Evolutionary conservation across 2,329 filamentous ascomycete species (phyloP), one percentile per base, ranked within the genome.

Genomic region (Colletotrichum liaoningense): DNA sequence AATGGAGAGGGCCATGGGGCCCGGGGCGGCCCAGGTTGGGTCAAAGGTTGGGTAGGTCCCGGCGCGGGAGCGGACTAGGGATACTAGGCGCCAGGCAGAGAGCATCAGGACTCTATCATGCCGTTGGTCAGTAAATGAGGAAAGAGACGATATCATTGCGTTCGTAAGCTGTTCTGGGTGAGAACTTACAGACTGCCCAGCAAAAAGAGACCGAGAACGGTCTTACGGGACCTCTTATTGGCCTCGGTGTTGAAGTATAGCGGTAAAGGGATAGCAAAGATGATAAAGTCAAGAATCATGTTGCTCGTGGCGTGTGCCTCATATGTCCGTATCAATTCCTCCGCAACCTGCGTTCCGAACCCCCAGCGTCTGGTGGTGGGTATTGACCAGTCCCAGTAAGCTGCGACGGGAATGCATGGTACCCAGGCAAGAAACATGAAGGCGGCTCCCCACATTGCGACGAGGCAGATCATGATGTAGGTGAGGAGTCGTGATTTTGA

Each of bases 1-100:
- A 0, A 76, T 78, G 1, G 79, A 78, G 6, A 83, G 77, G 35
- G 81, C 75, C 68, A 83, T 79, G 52, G 77, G 78, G 30, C 76
- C 74, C 19, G 80, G 79, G 1, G 76, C 79, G 75, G 83, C 83
- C 80, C 81, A 83, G 1, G 80, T 82, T 7, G 80, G 79, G 74
- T 83, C 82, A 2, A 80, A 38, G 4, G 81, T 81, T 2, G 82
- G 82, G 69, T 77, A 80, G 0, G 80, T 82, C 3, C 74, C 79
- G 1, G 80, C 80, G n/a, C 79, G 76, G 46, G 77, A 77, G 16
- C 76, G 59, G 26, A 83, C 70, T 56, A 83, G 77, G 62, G 65
- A 75, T 56, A 79, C 74, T 0, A 83, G 75, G 3, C 81, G 79
- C 79, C 77, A 81, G 59, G 81, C 77, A 56, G 80, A 80, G 24